A percentile compares a stretch with the other conserved stretches of the same genome.
Evolutionary conservation across 129 eudicot species (phyloP).

Genomic region (Chrysanthemum lavandulifolium): DNA sequence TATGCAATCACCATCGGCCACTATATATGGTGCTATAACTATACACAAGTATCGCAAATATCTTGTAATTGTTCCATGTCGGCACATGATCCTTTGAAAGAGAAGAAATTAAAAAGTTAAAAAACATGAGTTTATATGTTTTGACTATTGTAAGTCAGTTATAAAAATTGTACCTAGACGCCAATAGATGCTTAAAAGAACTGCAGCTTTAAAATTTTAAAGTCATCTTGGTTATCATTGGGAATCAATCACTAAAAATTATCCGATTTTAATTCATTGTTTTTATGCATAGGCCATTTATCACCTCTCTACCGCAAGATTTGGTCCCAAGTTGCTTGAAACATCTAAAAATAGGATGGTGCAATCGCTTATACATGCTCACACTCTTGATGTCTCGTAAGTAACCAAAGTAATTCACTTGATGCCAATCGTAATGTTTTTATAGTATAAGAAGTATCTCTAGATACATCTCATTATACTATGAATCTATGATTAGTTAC

Average conservation of each 20-base stretch:
- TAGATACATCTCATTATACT: too few species aligned
- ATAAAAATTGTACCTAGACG: too few species aligned
- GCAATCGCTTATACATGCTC: constrained; percentile 88
- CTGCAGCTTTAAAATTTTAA: neutral
- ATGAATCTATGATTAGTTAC: too few species aligned
- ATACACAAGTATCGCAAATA: too few species aligned
- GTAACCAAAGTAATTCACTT: constrained; percentile 32
- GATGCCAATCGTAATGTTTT: neutral
- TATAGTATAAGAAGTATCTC: too few species aligned
- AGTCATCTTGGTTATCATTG: neutral
- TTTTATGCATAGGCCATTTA: constrained; percentile 64
- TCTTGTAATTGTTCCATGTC: constrained; percentile 5
- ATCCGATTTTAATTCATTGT: constrained; percentile 19
- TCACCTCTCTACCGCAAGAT: constrained; percentile 93
- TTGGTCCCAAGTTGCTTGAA: constrained; percentile 93
- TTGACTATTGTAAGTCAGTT: too few species aligned
- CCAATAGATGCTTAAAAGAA: too few species aligned
- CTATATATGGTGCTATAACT: too few species aligned
- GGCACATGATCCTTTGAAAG: neutral
- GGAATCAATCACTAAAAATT: neutral
- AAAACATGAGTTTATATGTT: too few species aligned
- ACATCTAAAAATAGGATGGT: constrained; percentile 94
- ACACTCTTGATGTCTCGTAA: constrained; percentile 20
- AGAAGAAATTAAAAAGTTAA: neutral
- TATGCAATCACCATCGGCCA: too few species aligned